Evolutionary conservation across 768 basidiomycete genomes (phyloP), one percentile per base, ranked within the genome.

Genomic region (Podaxis pistillaris): DNA sequence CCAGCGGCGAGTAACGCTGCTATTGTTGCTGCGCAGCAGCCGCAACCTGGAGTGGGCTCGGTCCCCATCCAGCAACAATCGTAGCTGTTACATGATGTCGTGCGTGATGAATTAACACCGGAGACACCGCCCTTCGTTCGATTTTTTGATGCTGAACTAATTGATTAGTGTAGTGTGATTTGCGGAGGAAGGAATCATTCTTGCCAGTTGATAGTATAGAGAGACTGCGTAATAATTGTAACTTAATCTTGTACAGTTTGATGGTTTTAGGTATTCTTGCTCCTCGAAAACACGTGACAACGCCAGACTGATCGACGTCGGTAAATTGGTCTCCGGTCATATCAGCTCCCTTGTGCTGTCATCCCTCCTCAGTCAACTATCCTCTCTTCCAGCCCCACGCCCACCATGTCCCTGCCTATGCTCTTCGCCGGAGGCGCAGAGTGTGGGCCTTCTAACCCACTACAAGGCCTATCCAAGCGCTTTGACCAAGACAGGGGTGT

Each of bases 401-500:
- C 53, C 63, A 36, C 47, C 28, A 93, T 94, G 93, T 87, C 92
- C 5, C 79, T 95, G 30, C 88, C 92, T 54, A 83, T 91, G 81
- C 87, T 96, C 19, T 82, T 88, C 6, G 86, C 82, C 22, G 85
- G 83, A 51, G 87, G 86, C 46, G 80, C 91, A 1, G 92, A 94
- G 49, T 96, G 94, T 66, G 94, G 94, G 0, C 93, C 94, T 5
- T 83, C 84, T 0, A 96, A 94, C 72, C 86, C 93, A 11, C 74
- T 96, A 17, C 91, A 93, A 69, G 84, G 82, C 15, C 83, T 96
- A 4, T 82, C 90, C 0, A 95, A 94, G 70, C 81, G 83, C 50
- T 88, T 94, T 65, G 91, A 92, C 66, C 81, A 83, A 49, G 93
- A 95, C 71, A 81, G 91, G 68, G 91, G 90, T 8, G 69, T 84